Percentiles rank a stretch among this genome's conserved stretches.
These are phyloP conservation scores for Paecilomyces niveus DNA, from an alignment of 2,329 filamentous ascomycete species.

Conservation along the genomic window DNA sequence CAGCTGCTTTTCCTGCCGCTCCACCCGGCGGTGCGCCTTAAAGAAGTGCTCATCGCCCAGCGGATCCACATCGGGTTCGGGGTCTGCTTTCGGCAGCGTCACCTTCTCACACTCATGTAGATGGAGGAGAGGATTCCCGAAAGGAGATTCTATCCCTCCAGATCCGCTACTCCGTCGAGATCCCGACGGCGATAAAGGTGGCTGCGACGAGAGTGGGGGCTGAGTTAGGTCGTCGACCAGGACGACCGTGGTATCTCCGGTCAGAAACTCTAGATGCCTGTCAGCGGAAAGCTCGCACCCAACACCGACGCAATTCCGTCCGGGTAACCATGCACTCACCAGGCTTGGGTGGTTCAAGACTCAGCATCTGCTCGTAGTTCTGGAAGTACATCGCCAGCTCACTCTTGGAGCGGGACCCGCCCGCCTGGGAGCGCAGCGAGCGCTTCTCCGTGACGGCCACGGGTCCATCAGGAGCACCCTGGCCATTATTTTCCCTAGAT, in stretches of 20 bases:
- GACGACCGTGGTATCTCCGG: conserved; percentile 64
- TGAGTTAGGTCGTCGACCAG: conserved; percentile 54
- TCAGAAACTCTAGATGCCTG: conserved; percentile 57
- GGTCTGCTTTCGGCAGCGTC: conserved; percentile 34
- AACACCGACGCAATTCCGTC: neutral
- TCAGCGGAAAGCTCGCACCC: conserved; percentile 1
- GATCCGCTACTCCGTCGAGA: conserved; percentile 2
- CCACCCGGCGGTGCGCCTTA: conserved; percentile 53
- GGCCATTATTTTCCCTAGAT: conserved; percentile 1
- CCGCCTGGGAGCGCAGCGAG: conserved; percentile 79
- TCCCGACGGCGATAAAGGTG: conserved; percentile 6
- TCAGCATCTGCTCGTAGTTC: conserved; percentile 91
- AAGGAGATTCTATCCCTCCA: conserved; percentile 15
- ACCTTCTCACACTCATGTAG: conserved; percentile 35
- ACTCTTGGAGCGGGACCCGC: conserved; percentile 76
- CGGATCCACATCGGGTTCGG: conserved; percentile 41
- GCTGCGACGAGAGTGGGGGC: conserved; percentile 17
- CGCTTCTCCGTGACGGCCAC: conserved; percentile 48
- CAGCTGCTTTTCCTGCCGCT: conserved; percentile 60
- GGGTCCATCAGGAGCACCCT: conserved; percentile 1
- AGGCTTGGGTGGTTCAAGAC: conserved; percentile 69
- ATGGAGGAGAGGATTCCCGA: conserved; percentile 30
- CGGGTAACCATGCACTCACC: conserved; percentile 45
- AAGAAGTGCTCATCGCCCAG: conserved; percentile 50
- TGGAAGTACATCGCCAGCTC: conserved; percentile 86